Base-by-base conservation (phyloP, 2,329 filamentous ascomycete genomes). In the Penicillium sp. region DNA sequence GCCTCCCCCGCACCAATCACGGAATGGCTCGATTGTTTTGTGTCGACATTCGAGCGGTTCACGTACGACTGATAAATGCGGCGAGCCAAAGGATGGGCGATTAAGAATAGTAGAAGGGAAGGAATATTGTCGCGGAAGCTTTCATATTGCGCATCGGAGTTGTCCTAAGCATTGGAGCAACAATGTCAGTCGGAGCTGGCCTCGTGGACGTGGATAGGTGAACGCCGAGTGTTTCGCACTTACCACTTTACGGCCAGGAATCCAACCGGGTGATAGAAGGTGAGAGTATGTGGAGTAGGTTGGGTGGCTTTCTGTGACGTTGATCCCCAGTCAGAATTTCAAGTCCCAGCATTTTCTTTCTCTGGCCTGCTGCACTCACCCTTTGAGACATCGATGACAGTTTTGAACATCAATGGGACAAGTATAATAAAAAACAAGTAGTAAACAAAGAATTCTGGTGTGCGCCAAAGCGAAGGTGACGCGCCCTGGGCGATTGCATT, bases 351-450 rank as follows among this genome's bases (percentile, higher is more conserved):
- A 13, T 46, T 42, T 31, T 40, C 50, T 40, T 31, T 40, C 50
- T 37, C 31, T n/a, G 6, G 9, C 1, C 31, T 37, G 12, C 21
- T 25, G 13, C 19, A 80, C 82, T 57, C 76, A 93, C 93, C 84
- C 77, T 87, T 84, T 25, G 94, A 99, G 46, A 96, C 91, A 76
- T 90, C 85, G 65, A 92, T 90, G 10, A 89, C 88, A n/a, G 88
- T 82, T 80, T 91, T 96, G 77, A 96, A 91, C 93, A 99, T 99
- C 68, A 87, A 83, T 9, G 91, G 91, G 27, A 97, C 81, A 55
- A 81, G 81, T 6, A 84, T 71, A 31, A 82, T 61, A 67, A 97
- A 84, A 64, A 90, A 76, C 21, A 89, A 48, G 66, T 87, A 89
- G 78, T 99, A 97, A 54, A 92, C 67, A 72, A 86, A 89, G 78